Percentiles rank a stretch among this genome's conserved stretches.
These are phyloP conservation scores for Geosmithia flava DNA, from an alignment of 2,329 filamentous ascomycete species.

Conservation along the genomic window DNA sequence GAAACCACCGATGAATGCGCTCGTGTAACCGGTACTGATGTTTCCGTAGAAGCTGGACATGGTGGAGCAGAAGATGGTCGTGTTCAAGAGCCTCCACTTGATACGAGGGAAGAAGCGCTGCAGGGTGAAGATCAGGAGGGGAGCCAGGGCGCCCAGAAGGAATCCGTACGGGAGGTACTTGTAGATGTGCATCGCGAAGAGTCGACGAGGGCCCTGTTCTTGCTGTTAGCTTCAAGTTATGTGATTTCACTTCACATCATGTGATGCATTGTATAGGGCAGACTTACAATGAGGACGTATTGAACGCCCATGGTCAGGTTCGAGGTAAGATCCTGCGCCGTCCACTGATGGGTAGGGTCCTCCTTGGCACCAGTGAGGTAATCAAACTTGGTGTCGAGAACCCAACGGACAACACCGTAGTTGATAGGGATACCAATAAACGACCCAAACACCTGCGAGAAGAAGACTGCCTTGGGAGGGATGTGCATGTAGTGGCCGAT, in stretches of 20 bases:
- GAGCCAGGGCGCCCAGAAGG: conserved; percentile 32
- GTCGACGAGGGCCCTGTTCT: conserved; percentile 27
- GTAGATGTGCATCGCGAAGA: conserved; percentile 36
- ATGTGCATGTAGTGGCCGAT: conserved; percentile 55
- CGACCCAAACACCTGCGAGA: conserved; percentile 47
- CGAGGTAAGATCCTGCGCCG: conserved; percentile 37
- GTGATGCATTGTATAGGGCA: not conserved
- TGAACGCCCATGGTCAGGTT: conserved; percentile 44
- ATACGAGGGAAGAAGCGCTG: conserved; percentile 38
- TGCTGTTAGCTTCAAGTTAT: not conserved
- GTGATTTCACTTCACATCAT: not conserved
- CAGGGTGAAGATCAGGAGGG: conserved; percentile 33
- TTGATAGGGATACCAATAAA: conserved; percentile 48
- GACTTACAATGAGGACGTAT: conserved; percentile 41
- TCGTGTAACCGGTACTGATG: conserved; percentile 45
- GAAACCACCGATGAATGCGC: conserved; percentile 44
- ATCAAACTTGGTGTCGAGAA: conserved; percentile 41
- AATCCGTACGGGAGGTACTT: conserved; percentile 38
- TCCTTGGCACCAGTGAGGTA: conserved; percentile 35
- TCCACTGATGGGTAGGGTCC: conserved; percentile 50
- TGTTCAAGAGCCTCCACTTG: conserved; percentile 46
- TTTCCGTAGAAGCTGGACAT: conserved; percentile 47
- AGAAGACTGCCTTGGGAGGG: conserved; percentile 45
- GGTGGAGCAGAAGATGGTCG: conserved; percentile 48
- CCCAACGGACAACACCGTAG: conserved; percentile 48